Evolutionary conservation across 257 asterid species (phyloP).

Genomic region (Solanum chmielewskii): DNA sequence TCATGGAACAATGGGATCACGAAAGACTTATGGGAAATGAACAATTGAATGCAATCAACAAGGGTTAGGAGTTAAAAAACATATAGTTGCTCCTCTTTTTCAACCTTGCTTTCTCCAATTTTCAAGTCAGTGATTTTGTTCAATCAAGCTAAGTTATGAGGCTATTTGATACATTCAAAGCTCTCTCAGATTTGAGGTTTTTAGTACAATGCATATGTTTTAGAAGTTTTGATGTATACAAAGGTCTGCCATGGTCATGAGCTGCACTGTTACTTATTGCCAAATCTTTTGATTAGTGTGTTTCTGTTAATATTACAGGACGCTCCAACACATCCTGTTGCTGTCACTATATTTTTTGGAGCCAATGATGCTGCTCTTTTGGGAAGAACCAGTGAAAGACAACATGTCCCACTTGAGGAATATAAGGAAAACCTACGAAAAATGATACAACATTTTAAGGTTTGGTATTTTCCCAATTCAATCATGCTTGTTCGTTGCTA

Average conservation of each 20-base stretch:
- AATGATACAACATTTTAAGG: conserved; percentile 73
- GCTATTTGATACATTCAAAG: background rate
- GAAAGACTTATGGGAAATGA: background rate
- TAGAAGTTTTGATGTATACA: background rate
- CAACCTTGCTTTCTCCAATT: background rate
- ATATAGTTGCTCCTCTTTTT: background rate
- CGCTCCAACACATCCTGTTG: conserved; percentile 43
- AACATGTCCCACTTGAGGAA: conserved; percentile 79
- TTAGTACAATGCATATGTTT: background rate
- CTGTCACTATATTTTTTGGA: conserved; percentile 74
- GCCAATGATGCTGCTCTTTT: conserved; percentile 87
- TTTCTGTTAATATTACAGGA: conserved; percentile 19
- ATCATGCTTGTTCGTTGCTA: background rate
- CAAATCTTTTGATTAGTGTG: background rate
- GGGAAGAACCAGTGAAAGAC: conserved; percentile 64
- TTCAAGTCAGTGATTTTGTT: background rate
- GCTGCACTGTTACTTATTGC: background rate
- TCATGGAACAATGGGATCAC: background rate
- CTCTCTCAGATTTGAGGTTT: background rate
- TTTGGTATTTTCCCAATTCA: background rate
- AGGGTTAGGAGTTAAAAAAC: background rate
- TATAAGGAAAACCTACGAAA: conserved; percentile 66
- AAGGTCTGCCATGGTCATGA: no score
- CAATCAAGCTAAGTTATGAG: background rate
- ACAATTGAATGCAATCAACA: background rate